Percentiles rank a stretch among this genome's conserved stretches.
phyloP scores from a whole-genome alignment of 2,329 filamentous ascomycete genomes.

The Paecilomyces sp. region DNA sequence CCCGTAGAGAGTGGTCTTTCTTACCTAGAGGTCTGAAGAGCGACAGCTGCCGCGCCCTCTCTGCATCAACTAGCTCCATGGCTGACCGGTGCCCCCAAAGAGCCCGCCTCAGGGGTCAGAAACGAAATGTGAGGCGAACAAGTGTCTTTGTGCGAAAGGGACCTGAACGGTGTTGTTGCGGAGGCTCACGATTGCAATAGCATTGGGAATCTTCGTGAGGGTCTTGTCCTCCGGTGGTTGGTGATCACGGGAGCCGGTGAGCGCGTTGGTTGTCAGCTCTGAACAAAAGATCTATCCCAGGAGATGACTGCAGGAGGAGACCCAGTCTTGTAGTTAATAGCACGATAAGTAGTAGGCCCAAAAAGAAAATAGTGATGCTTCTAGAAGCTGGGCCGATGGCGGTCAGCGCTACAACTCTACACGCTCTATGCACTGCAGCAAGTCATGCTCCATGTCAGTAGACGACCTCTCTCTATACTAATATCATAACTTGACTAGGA shows the following conservation, averaged over 20 bases:
- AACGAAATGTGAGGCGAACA: not conserved
- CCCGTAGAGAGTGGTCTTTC: conserved; percentile 11
- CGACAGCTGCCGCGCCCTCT: conserved; percentile 35
- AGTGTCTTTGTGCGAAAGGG: not conserved
- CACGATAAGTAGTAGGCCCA: not conserved
- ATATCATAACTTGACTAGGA: not conserved
- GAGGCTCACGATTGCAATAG: not conserved
- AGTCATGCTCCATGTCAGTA: not conserved
- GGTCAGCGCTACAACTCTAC: not conserved
- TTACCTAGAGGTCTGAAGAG: conserved; percentile 39
- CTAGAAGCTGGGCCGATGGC: conserved; percentile 7
- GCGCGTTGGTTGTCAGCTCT: not conserved
- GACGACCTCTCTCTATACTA: not conserved
- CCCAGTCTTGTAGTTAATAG: not conserved
- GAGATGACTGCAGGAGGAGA: not conserved
- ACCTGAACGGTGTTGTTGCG: not conserved
- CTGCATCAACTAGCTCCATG: conserved; percentile 22
- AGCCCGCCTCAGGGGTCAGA: not conserved
- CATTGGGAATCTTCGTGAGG: not conserved
- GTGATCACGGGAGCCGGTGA: not conserved
- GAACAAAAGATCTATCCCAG: conserved; percentile 1
- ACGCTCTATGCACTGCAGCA: not conserved
- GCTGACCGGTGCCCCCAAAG: conserved; percentile 5
- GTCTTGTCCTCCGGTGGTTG: not conserved
- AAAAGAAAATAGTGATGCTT: conserved; percentile 5